Evolutionary conservation across 768 basidiomycete species (phyloP).

Genomic region (Suillus hirtellus): DNA sequence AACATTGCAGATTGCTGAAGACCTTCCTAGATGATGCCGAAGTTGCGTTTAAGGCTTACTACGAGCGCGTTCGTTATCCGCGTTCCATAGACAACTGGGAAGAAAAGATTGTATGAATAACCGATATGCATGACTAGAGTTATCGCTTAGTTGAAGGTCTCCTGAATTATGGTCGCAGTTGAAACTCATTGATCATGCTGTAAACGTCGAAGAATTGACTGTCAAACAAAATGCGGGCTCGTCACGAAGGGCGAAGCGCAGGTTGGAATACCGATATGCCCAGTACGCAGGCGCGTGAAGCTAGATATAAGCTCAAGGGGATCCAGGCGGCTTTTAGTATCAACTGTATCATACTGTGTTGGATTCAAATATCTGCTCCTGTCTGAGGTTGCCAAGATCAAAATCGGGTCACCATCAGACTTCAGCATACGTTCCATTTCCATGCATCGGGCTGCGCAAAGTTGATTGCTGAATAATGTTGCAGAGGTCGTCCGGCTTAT

Average conservation of each 20-base stretch:
- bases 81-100: neutral
- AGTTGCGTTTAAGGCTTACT: conserved; percentile 20
- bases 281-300: neutral
- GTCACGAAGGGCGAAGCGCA: neutral
- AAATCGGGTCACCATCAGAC: too few species aligned
- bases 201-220: neutral
- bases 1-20: conserved; percentile 13
- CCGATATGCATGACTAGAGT: neutral
- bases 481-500: conserved; percentile 37
- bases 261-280: neutral
- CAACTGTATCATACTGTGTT: too few species aligned
- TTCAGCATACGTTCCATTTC: too few species aligned
- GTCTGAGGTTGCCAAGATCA: conserved; percentile 78
- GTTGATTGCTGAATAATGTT: neutral
- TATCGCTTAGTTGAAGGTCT: neutral
- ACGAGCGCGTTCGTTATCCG: rapidly evolving
- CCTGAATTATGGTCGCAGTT: neutral
- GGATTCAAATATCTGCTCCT: too few species aligned
- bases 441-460: neutral
- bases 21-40: conserved; percentile 21
- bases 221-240: neutral
- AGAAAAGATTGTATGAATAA: neutral
- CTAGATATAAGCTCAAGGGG: neutral
- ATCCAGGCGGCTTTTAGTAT: conserved; percentile 68
- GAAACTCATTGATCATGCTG: too few species aligned